Evolutionary conservation across 805 yeast species (phyloP).

Genomic region (Cyberlindnera mycetangii): DNA sequence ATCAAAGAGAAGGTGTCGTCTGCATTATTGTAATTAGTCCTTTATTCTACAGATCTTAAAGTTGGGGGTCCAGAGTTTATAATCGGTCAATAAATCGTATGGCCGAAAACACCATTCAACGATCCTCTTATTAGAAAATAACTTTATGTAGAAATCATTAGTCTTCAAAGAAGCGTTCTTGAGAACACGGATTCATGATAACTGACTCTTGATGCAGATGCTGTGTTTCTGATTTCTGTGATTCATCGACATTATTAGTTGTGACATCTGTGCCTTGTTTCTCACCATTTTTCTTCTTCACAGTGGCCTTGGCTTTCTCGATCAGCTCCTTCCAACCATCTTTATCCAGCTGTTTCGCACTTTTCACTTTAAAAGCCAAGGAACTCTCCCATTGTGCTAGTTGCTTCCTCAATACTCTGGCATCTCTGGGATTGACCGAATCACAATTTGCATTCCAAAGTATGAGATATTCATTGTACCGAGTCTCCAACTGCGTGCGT

Average conservation of each 20-base stretch:
- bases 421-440: slow-evolving; percentile 59
- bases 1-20: slow-evolving; percentile 2
- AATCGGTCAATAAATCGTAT: too few relatives aligned
- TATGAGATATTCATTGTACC: slow-evolving; percentile 76
- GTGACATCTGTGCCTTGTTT: background rate
- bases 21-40: slow-evolving; percentile 2
- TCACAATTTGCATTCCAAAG: slow-evolving; percentile 82
- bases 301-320: slow-evolving; percentile 6
- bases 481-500: slow-evolving; percentile 55
- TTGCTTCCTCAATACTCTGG: slow-evolving; percentile 50
- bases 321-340: slow-evolving; percentile 25
- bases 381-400: slow-evolving; percentile 66
- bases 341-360: slow-evolving; percentile 15
- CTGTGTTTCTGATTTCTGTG: too few relatives aligned
- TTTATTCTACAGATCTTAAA: too few relatives aligned
- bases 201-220: too few relatives aligned
- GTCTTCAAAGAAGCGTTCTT: slow-evolving; percentile 3
- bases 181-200: background rate
- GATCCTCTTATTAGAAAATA: too few relatives aligned
- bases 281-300: background rate
- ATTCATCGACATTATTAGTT: background rate
- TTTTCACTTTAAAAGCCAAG: slow-evolving; percentile 12
- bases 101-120: too few relatives aligned
- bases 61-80: too few relatives aligned
- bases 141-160: background rate